Percentiles rank a stretch among this genome's conserved stretches.
These are phyloP conservation scores for Metarhizium album DNA, from an alignment of 2,329 filamentous ascomycete genomes.

Conservation along the genomic window DNA sequence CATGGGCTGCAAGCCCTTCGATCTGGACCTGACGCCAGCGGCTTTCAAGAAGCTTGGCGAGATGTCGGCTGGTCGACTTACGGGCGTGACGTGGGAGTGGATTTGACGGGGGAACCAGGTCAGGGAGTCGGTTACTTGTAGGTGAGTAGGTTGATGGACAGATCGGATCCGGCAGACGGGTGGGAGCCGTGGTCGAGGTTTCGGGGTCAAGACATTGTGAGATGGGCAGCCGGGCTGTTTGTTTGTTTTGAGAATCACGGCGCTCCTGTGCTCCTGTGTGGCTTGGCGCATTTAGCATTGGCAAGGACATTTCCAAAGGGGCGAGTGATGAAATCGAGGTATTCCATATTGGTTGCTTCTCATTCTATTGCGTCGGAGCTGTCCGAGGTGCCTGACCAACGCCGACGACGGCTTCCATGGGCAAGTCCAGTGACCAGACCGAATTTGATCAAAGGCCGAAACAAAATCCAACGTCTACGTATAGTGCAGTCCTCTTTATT, in stretches of 20 bases:
- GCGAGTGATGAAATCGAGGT: background rate
- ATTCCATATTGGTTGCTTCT: background rate
- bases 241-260: background rate
- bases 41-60: slow-evolving; percentile 33
- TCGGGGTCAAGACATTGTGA: no score
- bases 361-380: background rate
- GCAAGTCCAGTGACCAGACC: background rate
- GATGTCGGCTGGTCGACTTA: slow-evolving; percentile 13
- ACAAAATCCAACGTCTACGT: background rate
- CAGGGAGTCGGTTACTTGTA: no score
- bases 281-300: background rate
- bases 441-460: background rate
- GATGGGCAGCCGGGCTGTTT: background rate
- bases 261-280: background rate
- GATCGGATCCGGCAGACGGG: no score
- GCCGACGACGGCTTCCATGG: background rate
- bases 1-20: slow-evolving; percentile 31
- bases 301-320: no score
- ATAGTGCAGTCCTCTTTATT: background rate
- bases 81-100: background rate
- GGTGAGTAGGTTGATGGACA: background rate
- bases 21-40: slow-evolving; percentile 37
- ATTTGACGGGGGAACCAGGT: no score
- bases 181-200: no score
- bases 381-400: background rate